Evolutionary conservation across 768 basidiomycete species (phyloP).

Genomic region (Coprinellus aureogranulatus): DNA sequence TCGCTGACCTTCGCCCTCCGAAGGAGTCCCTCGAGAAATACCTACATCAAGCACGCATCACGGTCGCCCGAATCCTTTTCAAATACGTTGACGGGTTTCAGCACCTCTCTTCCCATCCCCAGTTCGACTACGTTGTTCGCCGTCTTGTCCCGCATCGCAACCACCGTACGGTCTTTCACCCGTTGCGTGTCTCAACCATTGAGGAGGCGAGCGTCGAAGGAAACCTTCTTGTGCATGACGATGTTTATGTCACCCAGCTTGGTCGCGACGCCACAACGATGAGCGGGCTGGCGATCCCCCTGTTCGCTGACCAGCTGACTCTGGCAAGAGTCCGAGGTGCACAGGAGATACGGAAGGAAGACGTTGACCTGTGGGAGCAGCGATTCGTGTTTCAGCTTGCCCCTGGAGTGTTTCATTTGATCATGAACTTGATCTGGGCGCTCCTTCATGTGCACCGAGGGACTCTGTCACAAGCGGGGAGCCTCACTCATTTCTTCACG

Average conservation of each 20-base stretch:
- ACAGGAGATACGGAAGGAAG: conserved; percentile 8
- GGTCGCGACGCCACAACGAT: conserved; percentile 15
- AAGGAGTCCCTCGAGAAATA: background rate
- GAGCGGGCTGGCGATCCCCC: too few species aligned
- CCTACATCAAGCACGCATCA: background rate
- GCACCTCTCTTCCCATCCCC: background rate
- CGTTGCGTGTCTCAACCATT: conserved; percentile 19
- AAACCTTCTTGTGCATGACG: conserved; percentile 20
- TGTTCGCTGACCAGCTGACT: conserved; percentile 20
- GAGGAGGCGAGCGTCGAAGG: conserved; percentile 25
- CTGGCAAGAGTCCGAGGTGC: conserved; percentile 16
- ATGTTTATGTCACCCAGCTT: conserved; percentile 21
- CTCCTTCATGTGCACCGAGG: conserved; percentile 23
- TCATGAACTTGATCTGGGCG: conserved; percentile 26
- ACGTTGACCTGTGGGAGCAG: conserved; percentile 16
- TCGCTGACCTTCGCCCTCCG: background rate
- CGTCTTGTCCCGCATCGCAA: conserved; percentile 14
- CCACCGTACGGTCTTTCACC: conserved; percentile 19
- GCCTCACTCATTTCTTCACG: conserved; percentile 22
- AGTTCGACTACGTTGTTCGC: conserved; percentile 13
- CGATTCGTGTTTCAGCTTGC: conserved; percentile 22
- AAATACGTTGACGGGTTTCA: background rate
- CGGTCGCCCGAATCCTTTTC: conserved; percentile 7
- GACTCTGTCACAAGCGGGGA: background rate
- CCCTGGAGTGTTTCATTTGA: conserved; percentile 27